Conservation (phyloP, 805 yeast genomes). For the Pichia exigua region DNA sequence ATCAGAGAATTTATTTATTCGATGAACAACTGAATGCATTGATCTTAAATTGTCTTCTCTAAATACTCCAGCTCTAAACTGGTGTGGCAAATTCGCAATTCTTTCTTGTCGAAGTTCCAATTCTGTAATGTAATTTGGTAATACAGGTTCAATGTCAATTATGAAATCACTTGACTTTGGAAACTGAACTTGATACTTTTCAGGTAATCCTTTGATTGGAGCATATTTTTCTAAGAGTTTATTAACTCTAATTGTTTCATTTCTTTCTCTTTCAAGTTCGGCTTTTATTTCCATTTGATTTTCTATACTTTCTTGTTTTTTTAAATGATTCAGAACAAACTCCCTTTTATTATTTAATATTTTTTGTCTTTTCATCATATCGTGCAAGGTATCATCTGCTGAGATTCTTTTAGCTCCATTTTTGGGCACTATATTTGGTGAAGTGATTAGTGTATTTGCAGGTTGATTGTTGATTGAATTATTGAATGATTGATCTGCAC, state of each 20-base stretch:
- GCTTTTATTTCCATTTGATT: not conserved
- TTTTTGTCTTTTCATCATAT: slow-evolving; percentile 2
- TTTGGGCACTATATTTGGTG: not conserved
- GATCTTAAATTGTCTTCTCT: slow-evolving; percentile 4
- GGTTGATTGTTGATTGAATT: not conserved
- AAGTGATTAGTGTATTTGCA: not conserved
- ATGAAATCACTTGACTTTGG: slow-evolving; percentile 1
- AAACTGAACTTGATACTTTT: slow-evolving; percentile 10
- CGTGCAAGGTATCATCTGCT: not conserved
- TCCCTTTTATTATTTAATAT: slow-evolving; percentile 6
- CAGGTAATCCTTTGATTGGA: slow-evolving; percentile 9
- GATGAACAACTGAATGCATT: slow-evolving; percentile 7
- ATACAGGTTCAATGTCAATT: not conserved
- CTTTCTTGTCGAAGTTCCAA: slow-evolving; percentile 8
- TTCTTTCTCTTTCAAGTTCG: not conserved
- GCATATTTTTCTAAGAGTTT: slow-evolving; percentile 4
- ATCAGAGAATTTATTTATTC: slow-evolving; percentile 7
- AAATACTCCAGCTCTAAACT: slow-evolving; percentile 1
- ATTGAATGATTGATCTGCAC: not conserved
- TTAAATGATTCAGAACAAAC: slow-evolving; percentile 1
- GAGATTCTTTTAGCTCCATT: not conserved
- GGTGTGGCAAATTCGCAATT: not conserved
- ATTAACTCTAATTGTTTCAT: slow-evolving; percentile 1
- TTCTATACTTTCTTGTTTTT: slow-evolving; percentile 1
- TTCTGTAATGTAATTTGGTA: slow-evolving; percentile 1